Conservation (phyloP, 2,329 filamentous ascomycete genomes). For the Beauveria sp. region DNA sequence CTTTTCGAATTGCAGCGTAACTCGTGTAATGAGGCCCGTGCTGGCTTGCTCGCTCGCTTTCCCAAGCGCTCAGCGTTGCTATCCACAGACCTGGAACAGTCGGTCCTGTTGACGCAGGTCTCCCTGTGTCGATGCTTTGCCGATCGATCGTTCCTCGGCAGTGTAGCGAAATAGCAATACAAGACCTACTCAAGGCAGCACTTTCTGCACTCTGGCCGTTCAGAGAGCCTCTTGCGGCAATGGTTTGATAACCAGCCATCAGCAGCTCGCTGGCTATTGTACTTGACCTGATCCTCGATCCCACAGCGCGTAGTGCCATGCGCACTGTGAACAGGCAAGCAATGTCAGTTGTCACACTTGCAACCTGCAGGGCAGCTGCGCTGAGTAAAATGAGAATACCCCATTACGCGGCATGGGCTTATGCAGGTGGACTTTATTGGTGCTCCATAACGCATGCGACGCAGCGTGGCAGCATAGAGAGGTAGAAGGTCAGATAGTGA, state of each 20-base stretch:
- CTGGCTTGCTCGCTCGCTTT: neutral
- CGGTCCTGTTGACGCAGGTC: neutral
- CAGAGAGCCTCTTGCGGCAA: neutral
- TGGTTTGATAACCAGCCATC: too few relatives aligned
- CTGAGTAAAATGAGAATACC: slow-evolving; percentile 1
- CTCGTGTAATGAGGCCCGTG: too few relatives aligned
- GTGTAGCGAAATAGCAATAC: neutral
- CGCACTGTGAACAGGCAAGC: neutral
- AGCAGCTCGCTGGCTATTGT: too few relatives aligned
- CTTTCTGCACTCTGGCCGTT: neutral
- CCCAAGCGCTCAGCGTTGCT: neutral
- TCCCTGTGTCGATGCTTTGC: neutral
- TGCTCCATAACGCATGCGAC: slow-evolving; percentile 5
- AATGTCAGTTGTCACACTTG: neutral
- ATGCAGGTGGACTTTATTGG: neutral
- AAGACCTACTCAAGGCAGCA: neutral
- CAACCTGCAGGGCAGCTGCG: neutral
- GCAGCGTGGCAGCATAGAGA: neutral
- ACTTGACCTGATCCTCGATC: neutral
- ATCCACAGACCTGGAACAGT: neutral
- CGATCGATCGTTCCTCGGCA: neutral
- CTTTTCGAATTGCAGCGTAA: too few relatives aligned
- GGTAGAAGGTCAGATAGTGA: neutral
- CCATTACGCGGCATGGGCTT: neutral
- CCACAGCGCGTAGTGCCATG: neutral